A percentile compares a stretch with the other conserved stretches of the same genome.
Evolutionary conservation across 176 grass and related monocot genomes (phyloP).

Genomic region (Triticum urartu): DNA sequence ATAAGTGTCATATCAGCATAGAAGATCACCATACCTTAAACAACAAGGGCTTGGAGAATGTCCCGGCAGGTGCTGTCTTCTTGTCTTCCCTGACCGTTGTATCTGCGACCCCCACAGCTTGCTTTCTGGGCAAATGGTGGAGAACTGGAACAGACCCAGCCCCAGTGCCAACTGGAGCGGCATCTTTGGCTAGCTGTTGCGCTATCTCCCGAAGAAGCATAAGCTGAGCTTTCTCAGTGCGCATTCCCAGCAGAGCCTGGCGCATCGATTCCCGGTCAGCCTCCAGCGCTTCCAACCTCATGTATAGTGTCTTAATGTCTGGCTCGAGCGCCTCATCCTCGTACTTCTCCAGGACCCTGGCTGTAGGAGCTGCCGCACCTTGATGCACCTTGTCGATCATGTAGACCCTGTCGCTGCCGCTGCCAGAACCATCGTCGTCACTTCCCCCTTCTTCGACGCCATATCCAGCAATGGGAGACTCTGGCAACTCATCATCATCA

Average conservation of each 20-base stretch:
- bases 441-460: slow-evolving; percentile 25
- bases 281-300: slow-evolving; percentile 83
- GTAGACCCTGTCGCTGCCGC: slow-evolving; percentile 68
- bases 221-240: slow-evolving; percentile 83
- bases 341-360: slow-evolving; percentile 43
- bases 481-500: slow-evolving; percentile 43
- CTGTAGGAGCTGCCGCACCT: slow-evolving; percentile 17
- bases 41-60: slow-evolving; percentile 43
- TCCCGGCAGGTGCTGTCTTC: slow-evolving; percentile 30
- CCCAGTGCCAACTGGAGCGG: slow-evolving; percentile 18
- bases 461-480: slow-evolving; percentile 30
- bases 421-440: slow-evolving; percentile 19
- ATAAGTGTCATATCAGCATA: not conserved
- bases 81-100: slow-evolving; percentile 35
- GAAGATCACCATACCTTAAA: slow-evolving; percentile 58
- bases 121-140: slow-evolving; percentile 10
- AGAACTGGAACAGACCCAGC: slow-evolving; percentile 5
- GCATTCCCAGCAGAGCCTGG: slow-evolving; percentile 80
- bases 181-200: slow-evolving; percentile 78
- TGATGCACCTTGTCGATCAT: slow-evolving; percentile 80
- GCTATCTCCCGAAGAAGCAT: slow-evolving; percentile 89
- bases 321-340: slow-evolving; percentile 37
- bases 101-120: slow-evolving; percentile 28
- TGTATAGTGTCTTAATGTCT: slow-evolving; percentile 83
- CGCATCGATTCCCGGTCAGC: slow-evolving; percentile 94